Evolutionary conservation across 768 basidiomycete genomes (phyloP).

Genomic region (Xerocomellus dryophilus): DNA sequence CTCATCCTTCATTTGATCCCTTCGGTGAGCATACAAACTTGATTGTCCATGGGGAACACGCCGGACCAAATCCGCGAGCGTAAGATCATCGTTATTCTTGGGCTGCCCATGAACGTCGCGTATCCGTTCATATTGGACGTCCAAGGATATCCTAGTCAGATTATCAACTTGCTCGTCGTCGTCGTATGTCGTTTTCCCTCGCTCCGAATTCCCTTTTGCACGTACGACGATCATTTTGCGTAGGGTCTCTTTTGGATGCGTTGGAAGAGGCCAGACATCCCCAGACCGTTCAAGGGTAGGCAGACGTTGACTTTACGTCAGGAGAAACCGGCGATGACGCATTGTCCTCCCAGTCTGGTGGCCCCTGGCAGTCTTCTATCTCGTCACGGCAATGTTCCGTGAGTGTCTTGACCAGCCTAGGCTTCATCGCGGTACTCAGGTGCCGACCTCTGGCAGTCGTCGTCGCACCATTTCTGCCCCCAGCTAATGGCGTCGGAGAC

Average conservation of each 20-base stretch:
- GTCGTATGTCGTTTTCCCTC: slow-evolving; percentile 33
- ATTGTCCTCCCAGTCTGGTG: slow-evolving; percentile 45
- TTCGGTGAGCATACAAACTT: slow-evolving; percentile 33
- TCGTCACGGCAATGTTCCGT: slow-evolving; percentile 51
- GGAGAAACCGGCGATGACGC: slow-evolving; percentile 4
- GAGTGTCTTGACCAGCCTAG: slow-evolving; percentile 14
- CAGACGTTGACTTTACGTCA: background rate
- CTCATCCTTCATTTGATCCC: slow-evolving; percentile 54
- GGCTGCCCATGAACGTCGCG: slow-evolving; percentile 47
- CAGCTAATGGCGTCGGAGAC: slow-evolving; percentile 53
- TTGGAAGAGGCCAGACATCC: slow-evolving; percentile 45
- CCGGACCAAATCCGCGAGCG: slow-evolving; percentile 12
- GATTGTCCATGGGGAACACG: background rate
- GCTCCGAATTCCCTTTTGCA: slow-evolving; percentile 28
- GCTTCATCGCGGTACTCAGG: slow-evolving; percentile 9
- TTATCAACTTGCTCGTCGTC: slow-evolving; percentile 54
- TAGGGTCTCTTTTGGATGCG: slow-evolving; percentile 57
- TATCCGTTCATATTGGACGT: slow-evolving; percentile 62
- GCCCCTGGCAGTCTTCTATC: slow-evolving; percentile 53
- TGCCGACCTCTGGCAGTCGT: slow-evolving; percentile 37
- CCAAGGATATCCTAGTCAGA: slow-evolving; percentile 46
- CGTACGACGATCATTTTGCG: background rate
- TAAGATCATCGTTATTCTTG: slow-evolving; percentile 50
- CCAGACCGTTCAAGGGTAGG: slow-evolving; percentile 53
- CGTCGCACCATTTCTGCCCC: slow-evolving; percentile 52